These are phyloP conservation scores for Annulohypoxylon maeteangense DNA, from an alignment of 495 filamentous ascomycete genomes.

Conservation along the genomic window DNA sequence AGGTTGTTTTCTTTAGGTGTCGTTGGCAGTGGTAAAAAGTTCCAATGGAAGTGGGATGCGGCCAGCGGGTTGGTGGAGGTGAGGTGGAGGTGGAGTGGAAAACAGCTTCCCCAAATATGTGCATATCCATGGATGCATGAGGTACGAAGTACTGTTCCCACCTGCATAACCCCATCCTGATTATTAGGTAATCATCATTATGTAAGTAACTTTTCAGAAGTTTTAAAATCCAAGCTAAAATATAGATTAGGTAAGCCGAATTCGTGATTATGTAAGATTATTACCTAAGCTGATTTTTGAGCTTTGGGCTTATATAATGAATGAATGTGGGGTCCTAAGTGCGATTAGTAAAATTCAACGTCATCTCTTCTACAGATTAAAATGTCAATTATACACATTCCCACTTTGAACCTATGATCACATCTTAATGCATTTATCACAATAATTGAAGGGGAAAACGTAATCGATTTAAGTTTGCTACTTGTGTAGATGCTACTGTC, in stretches of 20 bases:
- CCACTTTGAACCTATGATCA: background rate
- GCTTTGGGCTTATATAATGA: background rate
- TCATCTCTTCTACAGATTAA: slow-evolving; percentile 5
- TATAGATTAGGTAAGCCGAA: background rate
- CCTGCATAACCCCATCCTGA: too few relatives aligned
- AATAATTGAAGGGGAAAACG: background rate
- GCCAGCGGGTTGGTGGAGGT: slow-evolving; percentile 11
- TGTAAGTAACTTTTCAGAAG: too few relatives aligned
- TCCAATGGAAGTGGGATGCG: slow-evolving; percentile 31
- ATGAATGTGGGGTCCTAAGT: slow-evolving; percentile 8
- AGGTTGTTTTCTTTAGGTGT: slow-evolving; percentile 17
- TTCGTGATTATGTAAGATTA: background rate
- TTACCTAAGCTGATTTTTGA: background rate
- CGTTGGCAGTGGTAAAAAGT: slow-evolving; percentile 27
- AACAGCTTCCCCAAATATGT: background rate
- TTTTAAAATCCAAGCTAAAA: too few relatives aligned
- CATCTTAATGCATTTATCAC: background rate
- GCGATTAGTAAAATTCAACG: slow-evolving; percentile 25
- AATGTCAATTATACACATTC: background rate
- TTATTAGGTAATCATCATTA: background rate
- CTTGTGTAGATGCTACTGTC: too few relatives aligned
- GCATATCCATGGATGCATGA: background rate
- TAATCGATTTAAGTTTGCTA: background rate
- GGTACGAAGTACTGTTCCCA: background rate
- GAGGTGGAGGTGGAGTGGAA: background rate